These are phyloP conservation scores for Talaromyces sp. DNA, from an alignment of 2,329 filamentous ascomycete genomes.

Conservation along the genomic window DNA sequence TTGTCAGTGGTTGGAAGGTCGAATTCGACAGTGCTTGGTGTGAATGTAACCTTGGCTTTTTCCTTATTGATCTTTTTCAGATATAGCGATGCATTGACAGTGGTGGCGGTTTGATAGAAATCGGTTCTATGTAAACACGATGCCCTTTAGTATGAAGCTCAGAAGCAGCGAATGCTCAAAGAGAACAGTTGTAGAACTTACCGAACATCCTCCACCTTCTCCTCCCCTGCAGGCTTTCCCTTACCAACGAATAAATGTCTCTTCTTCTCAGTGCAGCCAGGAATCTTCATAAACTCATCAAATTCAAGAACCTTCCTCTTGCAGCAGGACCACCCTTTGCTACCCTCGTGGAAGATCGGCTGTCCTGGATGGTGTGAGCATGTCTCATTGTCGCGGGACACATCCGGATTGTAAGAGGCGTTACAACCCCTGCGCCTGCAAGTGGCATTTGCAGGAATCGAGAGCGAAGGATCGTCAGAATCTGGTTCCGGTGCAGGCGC, in stretches of 20 bases:
- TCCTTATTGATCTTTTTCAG: slow-evolving; percentile 94
- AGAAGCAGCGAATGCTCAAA: background rate
- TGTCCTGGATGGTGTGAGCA: slow-evolving; percentile 86
- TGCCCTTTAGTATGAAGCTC: slow-evolving; percentile 2
- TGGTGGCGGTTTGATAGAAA: slow-evolving; percentile 86
- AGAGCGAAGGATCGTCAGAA: slow-evolving; percentile 71
- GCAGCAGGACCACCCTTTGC: slow-evolving; percentile 96
- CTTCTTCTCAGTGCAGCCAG: slow-evolving; percentile 77
- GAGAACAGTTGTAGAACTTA: slow-evolving; percentile 37
- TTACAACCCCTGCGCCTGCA: slow-evolving; percentile 78
- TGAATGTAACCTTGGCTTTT: slow-evolving; percentile 66
- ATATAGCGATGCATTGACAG: slow-evolving; percentile 87
- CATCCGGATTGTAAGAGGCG: slow-evolving; percentile 55
- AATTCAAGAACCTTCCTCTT: slow-evolving; percentile 94
- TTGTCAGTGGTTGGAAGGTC: slow-evolving; percentile 82
- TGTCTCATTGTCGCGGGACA: slow-evolving; percentile 62
- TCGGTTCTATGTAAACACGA: slow-evolving; percentile 58
- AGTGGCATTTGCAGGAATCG: slow-evolving; percentile 66
- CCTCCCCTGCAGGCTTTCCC: slow-evolving; percentile 63
- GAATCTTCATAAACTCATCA: slow-evolving; percentile 94
- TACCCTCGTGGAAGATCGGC: slow-evolving; percentile 95
- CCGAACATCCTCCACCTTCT: slow-evolving; percentile 72
- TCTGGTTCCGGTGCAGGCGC: slow-evolving; percentile 63
- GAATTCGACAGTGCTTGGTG: slow-evolving; percentile 58
- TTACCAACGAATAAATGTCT: slow-evolving; percentile 78